phyloP scores from a whole-genome alignment of 148 eudicot species.

The Camellia sinensis region DNA sequence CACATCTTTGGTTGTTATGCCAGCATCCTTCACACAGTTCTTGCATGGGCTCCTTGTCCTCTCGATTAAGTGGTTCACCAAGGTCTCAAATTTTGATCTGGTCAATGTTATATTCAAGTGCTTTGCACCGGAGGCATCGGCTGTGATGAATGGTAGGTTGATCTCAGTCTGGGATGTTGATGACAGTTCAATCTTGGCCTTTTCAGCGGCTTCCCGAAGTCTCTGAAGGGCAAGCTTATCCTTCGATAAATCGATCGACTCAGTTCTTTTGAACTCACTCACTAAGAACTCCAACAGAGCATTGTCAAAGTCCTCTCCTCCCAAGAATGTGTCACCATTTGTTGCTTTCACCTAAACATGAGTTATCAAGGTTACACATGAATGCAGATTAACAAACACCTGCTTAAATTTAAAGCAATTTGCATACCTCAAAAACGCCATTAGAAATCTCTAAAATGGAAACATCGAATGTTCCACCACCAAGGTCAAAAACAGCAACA shows the following conservation, averaged over 20 bases:
- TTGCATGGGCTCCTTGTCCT: slow-evolving; percentile 29
- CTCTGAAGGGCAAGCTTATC: slow-evolving; percentile 38
- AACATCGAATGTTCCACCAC: slow-evolving; percentile 64
- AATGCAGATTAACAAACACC: neutral
- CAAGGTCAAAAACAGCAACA: slow-evolving; percentile 58
- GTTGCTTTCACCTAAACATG: slow-evolving; percentile 41
- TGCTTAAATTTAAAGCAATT: neutral
- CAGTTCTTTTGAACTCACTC: slow-evolving; percentile 25
- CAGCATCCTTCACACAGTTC: slow-evolving; percentile 38
- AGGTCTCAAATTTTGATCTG: slow-evolving; percentile 29
- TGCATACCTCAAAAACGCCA: slow-evolving; percentile 60
- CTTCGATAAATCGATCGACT: slow-evolving; percentile 28
- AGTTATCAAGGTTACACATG: neutral
- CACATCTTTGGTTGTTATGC: slow-evolving; percentile 26
- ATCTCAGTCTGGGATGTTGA: slow-evolving; percentile 40
- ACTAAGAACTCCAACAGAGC: slow-evolving; percentile 29
- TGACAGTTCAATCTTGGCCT: slow-evolving; percentile 39
- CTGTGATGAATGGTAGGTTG: slow-evolving; percentile 41
- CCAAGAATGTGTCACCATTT: slow-evolving; percentile 45
- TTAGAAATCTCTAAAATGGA: slow-evolving; percentile 54
- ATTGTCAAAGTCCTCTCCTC: slow-evolving; percentile 42
- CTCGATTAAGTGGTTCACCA: slow-evolving; percentile 31
- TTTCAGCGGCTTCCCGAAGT: slow-evolving; percentile 41
- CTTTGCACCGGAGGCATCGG: slow-evolving; percentile 38
- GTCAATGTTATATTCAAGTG: slow-evolving; percentile 32